Evolutionary conservation across 768 basidiomycete species (phyloP).

Genomic region (Phylloporus scabripes): DNA sequence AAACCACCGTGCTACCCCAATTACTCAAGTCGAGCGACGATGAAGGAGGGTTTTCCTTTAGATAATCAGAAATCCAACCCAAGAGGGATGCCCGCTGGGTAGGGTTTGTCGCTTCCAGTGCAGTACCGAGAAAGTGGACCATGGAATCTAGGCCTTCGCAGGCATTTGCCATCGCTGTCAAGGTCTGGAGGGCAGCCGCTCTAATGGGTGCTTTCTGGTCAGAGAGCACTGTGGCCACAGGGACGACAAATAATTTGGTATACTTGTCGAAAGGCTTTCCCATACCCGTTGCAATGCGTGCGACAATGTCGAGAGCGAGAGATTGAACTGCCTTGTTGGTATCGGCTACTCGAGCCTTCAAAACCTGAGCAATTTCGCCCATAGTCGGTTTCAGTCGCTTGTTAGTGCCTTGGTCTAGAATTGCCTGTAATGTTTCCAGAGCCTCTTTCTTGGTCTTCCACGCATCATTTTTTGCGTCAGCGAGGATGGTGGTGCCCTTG

Average conservation of each 20-base stretch:
- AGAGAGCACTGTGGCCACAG: slow-evolving; percentile 78
- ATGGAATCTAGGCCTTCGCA: slow-evolving; percentile 83
- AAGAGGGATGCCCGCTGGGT: slow-evolving; percentile 75
- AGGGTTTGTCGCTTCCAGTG: slow-evolving; percentile 83
- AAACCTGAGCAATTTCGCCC: slow-evolving; percentile 86
- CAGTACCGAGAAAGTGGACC: slow-evolving; percentile 70
- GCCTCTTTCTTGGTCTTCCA: slow-evolving; percentile 99
- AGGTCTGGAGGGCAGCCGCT: slow-evolving; percentile 65
- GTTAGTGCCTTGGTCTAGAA: slow-evolving; percentile 87
- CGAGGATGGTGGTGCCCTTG: slow-evolving; percentile 74
- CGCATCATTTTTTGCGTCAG: slow-evolving; percentile 84
- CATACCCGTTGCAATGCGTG: slow-evolving; percentile 90
- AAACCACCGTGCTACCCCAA: slow-evolving; percentile 61
- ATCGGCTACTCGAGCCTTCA: slow-evolving; percentile 86
- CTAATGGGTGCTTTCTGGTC: slow-evolving; percentile 92
- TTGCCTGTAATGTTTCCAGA: slow-evolving; percentile 73
- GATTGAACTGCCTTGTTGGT: slow-evolving; percentile 92
- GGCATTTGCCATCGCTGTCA: slow-evolving; percentile 79
- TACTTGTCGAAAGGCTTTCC: slow-evolving; percentile 94
- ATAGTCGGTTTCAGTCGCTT: slow-evolving; percentile 88
- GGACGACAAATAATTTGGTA: slow-evolving; percentile 64
- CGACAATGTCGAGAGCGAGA: slow-evolving; percentile 84
- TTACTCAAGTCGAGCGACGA: slow-evolving; percentile 60
- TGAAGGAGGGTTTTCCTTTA: slow-evolving; percentile 56
- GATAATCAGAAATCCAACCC: slow-evolving; percentile 76